These are phyloP conservation scores for Euphorbia celastroides DNA, from an alignment of 441 rosid genomes.

Conservation along the genomic window DNA sequence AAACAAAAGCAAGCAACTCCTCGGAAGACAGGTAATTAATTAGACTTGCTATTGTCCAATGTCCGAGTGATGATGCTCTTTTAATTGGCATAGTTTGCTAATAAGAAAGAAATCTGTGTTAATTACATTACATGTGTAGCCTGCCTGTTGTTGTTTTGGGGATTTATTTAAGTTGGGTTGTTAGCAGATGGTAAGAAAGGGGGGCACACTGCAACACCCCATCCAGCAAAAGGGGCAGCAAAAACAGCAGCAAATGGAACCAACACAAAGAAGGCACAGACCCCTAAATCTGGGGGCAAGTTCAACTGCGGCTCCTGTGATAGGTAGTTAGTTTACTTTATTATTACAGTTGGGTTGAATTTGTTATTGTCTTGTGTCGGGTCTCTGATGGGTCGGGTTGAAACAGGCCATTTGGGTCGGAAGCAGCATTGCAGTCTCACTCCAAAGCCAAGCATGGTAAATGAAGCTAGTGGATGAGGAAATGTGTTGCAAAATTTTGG, in stretches of 20 bases:
- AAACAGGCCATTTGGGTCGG: conserved; percentile 37
- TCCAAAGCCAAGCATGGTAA: conserved; percentile 65
- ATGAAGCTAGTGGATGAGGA: neutral
- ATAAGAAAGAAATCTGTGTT: no score
- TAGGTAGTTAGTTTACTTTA: no score
- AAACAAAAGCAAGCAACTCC: conserved; percentile 55
- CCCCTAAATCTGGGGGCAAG: conserved; percentile 66
- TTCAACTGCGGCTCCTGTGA: conserved; percentile 52
- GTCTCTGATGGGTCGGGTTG: neutral
- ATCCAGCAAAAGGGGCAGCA: conserved; percentile 63
- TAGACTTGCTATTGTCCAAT: no score
- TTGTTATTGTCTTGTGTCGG: no score
- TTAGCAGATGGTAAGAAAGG: conserved; percentile 76
- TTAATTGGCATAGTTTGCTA: no score
- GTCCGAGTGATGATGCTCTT: no score
- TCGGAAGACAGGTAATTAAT: conserved; percentile 58
- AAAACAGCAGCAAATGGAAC: conserved; percentile 38
- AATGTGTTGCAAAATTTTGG: no score
- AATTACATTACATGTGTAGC: no score
- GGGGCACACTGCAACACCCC: conserved; percentile 73
- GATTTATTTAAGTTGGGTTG: no score
- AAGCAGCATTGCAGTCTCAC: conserved; percentile 48
- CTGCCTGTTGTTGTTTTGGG: no score
- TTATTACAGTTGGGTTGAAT: no score
- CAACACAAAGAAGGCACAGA: conserved; percentile 29